Evolutionary conservation across 129 eudicot species (phyloP), one percentile per base, ranked within the genome.

Genomic region (Tagetes patula): DNA sequence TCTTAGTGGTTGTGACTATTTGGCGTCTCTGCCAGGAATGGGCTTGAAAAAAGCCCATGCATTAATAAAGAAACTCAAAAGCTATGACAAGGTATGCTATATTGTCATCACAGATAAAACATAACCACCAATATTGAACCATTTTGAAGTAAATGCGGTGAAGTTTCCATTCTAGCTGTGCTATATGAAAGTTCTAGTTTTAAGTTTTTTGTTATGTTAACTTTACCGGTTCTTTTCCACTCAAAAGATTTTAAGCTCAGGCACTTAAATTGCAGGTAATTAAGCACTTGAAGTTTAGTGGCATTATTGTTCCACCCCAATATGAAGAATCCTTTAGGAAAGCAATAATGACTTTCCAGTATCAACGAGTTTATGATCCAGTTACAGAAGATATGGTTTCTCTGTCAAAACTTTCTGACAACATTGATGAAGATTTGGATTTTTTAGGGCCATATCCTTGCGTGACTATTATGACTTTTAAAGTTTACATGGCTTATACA

Each of bases 391-490:
- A 88, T 66, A 78, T 91, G 72, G 97, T 91, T 47, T 84, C 88
- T 81, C 55, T 95, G 53, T 81, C 88, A 8, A 86, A 86, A 65
- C 78, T 83, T 6, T 48, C 87, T 61, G 87, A 63, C 53, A 33
- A 42, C 58, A 46, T 67, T 48, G 86, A 73, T 71, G 88, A 79
- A 45, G 89, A 90, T 77, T 82, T 82, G 8, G 99, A 95, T 65
- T 95, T 95, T 68, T 81, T 95, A 83, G 97, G 99, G 75, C 97
- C 97, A 95, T 94, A 95, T 95, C 99, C 99, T 95, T 88, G 59
- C 49, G 56, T 59, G 53, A 11, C 49, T 59, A 50, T 46, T 60
- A 67, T 46, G 5, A 5, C 30, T 1, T 79, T 43, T 42, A 11
- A 36, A 45, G 0, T 71, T 46, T 55, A 53, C 63, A 4, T 30